A percentile compares a stretch with the other conserved stretches of the same genome.
Evolutionary conservation across 306 rosid genomes (phyloP).

Genomic region (Senna tora): DNA sequence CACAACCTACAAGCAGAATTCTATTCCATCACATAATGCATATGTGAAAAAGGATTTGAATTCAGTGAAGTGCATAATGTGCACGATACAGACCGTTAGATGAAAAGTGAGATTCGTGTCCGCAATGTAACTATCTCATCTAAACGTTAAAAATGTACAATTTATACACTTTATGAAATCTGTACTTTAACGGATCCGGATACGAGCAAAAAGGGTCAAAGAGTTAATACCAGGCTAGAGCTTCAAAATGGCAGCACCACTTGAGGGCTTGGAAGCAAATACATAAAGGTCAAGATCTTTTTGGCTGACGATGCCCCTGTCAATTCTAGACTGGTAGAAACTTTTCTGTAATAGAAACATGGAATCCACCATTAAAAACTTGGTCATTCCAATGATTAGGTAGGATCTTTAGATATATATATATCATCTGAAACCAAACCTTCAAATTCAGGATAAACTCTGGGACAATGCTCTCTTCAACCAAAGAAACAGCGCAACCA

Average conservation of each 20-base stretch:
- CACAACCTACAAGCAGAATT: too few species aligned
- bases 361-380: constrained; percentile 23
- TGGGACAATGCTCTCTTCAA: constrained; percentile 62
- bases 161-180: too few species aligned
- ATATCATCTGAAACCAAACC: constrained; percentile 46
- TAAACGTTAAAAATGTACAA: too few species aligned
- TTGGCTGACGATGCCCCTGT: constrained; percentile 59
- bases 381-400: background rate
- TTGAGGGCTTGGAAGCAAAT: constrained; percentile 96
- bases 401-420: background rate
- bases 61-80: too few species aligned
- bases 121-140: too few species aligned
- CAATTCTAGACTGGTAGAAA: constrained; percentile 74
- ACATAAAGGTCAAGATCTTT: constrained; percentile 78
- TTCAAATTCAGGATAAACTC: constrained; percentile 83
- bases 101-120: too few species aligned
- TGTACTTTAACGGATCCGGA: too few species aligned
- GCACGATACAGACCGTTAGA: too few species aligned
- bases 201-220: constrained; percentile 1
- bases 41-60: background rate
- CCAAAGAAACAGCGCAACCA: constrained; percentile 95
- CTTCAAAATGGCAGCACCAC: constrained; percentile 95
- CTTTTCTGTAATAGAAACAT: constrained; percentile 46
- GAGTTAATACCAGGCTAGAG: constrained; percentile 43
- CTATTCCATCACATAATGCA: constrained; percentile 26